Base-by-base conservation (phyloP, 305 asterid genomes). In the Solanum hybrid region DNA sequence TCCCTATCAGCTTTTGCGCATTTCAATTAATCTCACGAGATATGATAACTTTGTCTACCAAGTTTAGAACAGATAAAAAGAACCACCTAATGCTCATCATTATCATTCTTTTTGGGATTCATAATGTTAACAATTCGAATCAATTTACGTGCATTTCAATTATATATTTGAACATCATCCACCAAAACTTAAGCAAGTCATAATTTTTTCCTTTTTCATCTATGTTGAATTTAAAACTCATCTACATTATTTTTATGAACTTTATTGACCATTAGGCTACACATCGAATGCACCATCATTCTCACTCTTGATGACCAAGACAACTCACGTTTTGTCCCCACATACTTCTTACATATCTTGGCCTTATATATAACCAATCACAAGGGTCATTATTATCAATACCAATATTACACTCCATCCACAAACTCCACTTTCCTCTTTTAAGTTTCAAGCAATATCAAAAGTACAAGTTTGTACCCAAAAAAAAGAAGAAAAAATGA, bases 331-430 rank as follows among this genome's bases (percentile, higher is more conserved):
- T 32, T 76, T 76, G 81, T 4, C 81, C 81, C 85, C 85, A 78
- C 85, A 35, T 20, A 34, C 84, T 77, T 76, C n/a, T 77, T 34
- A 77, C 81, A 32, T 35, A 78, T 78, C 51, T 35, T 79, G 32
- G 6, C 24, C 5, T n/a, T 76, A 32, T 76, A 78, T 36, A 79
- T 79, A n/a, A 12, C 85, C 60, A 79, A n/a, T 37, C 12, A 79
- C 51, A 78, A 35, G 56, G 17, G 5, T 78, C n/a, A n/a, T n/a
- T n/a, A n/a, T n/a, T n/a, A n/a, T n/a, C n/a, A 32, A 31, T 4
- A 36, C 31, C 20, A 85, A 20, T 10, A 16, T 10, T 36, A 56
- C 73, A 51, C 11, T 29, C 20, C 75, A 32, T 35, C 6, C 73
- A 85, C 73, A 85, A 31, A 85, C 0, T 85, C 6, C 16, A 6